phyloP scores from a whole-genome alignment of 495 filamentous ascomycete genomes.

The Trichodelitschia bisporula region DNA sequence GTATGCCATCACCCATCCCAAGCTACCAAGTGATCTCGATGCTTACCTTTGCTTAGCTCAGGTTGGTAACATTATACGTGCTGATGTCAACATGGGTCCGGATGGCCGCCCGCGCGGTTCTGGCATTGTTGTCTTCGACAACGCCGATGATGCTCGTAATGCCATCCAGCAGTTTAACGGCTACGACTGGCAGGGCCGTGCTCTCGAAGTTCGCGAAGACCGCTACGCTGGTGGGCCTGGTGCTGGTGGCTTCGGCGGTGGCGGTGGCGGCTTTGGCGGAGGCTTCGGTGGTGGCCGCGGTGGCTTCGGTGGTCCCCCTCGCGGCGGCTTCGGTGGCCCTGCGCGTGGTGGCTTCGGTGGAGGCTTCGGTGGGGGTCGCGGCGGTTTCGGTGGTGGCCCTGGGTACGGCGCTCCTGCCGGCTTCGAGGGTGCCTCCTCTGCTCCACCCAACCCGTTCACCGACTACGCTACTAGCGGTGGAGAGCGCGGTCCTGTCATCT shows the following conservation, averaged over 20 bases:
- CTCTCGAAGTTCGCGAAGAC: constrained; percentile 88
- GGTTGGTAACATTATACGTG: constrained; percentile 69
- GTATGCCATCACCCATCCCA: constrained; percentile 27
- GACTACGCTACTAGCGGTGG: constrained; percentile 76
- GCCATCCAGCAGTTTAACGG: constrained; percentile 95
- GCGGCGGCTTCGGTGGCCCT: constrained; percentile 23
- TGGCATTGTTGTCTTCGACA: constrained; percentile 91
- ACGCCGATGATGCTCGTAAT: constrained; percentile 76
- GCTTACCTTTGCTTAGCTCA: constrained; percentile 18
- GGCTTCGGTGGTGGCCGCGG: constrained; percentile 19
- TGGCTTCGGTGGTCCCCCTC: constrained; percentile 21
- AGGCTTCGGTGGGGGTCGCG: constrained; percentile 9
- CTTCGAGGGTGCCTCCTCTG: constrained; percentile 19
- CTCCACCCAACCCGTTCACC: constrained; percentile 82
- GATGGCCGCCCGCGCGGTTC: constrained; percentile 90
- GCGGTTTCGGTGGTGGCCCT: constrained; percentile 10
- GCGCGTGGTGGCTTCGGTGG: constrained; percentile 16
- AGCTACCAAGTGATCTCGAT: constrained; percentile 1
- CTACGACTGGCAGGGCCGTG: constrained; percentile 91
- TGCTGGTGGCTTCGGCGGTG: constrained; percentile 31
- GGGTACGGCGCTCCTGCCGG: constrained; percentile 16
- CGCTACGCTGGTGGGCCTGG: constrained; percentile 43
- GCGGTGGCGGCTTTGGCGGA: constrained; percentile 21
- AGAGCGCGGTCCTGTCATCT: constrained; percentile 64
- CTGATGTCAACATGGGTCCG: constrained; percentile 79